Evolutionary conservation across 2,329 filamentous ascomycete species (phyloP).

Genomic region (Aspergillus nomiae): DNA sequence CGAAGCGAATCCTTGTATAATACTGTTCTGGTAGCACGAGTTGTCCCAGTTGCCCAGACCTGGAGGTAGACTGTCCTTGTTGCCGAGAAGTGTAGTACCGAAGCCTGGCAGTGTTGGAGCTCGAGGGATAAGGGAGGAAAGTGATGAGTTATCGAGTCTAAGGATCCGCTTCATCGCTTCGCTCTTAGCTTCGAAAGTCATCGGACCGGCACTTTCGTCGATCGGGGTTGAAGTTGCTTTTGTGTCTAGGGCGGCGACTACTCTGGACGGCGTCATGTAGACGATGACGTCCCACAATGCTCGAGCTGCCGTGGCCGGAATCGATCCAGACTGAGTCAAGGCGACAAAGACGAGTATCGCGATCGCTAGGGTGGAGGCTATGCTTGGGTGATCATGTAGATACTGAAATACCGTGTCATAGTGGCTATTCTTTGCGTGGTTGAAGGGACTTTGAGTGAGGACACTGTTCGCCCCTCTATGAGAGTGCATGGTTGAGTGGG

Average conservation of each 20-base stretch:
- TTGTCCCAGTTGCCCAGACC: slow-evolving; percentile 92
- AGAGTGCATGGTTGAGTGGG: slow-evolving; percentile 38
- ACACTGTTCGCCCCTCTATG: slow-evolving; percentile 33
- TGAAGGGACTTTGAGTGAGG: slow-evolving; percentile 31
- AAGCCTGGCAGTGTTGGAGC: slow-evolving; percentile 58
- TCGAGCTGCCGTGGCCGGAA: slow-evolving; percentile 33
- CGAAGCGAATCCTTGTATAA: slow-evolving; percentile 81
- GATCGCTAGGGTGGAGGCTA: slow-evolving; percentile 33
- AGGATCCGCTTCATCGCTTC: slow-evolving; percentile 66
- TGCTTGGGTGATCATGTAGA: slow-evolving; percentile 28
- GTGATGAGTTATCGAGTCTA: slow-evolving; percentile 60
- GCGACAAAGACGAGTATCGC: slow-evolving; percentile 32
- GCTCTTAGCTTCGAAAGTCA: slow-evolving; percentile 58
- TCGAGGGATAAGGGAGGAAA: slow-evolving; percentile 60
- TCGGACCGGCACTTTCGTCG: slow-evolving; percentile 42
- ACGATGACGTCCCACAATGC: slow-evolving; percentile 42
- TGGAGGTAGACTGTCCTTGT: slow-evolving; percentile 40
- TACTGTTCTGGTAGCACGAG: slow-evolving; percentile 96
- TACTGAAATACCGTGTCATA: slow-evolving; percentile 36
- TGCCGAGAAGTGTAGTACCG: slow-evolving; percentile 46
- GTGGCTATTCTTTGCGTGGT: slow-evolving; percentile 28
- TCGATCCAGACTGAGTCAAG: slow-evolving; percentile 32
- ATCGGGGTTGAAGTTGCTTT: slow-evolving; percentile 44
- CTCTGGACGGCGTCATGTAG: slow-evolving; percentile 41
- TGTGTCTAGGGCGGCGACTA: slow-evolving; percentile 53